phyloP scores from a whole-genome alignment of 345 rosid genomes.

The Abelmoschus esculentus region DNA sequence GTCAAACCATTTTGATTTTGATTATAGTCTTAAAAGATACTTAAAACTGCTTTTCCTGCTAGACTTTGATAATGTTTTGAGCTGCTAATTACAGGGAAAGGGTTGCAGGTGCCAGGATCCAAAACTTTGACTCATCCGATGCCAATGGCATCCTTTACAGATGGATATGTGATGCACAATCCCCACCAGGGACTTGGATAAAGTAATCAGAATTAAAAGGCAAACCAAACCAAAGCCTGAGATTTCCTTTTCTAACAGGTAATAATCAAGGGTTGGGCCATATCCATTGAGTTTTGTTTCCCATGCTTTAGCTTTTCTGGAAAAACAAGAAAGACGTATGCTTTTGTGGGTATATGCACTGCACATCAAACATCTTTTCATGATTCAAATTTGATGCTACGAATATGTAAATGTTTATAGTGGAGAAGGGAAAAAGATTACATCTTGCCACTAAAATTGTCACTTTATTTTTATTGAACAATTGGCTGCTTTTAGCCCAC shows the following conservation, averaged over 20 bases:
- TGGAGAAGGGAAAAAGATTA: neutral
- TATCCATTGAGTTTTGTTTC: slow-evolving; percentile 29
- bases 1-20: neutral
- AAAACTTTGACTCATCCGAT: neutral
- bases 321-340: neutral
- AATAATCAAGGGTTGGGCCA: slow-evolving; percentile 36
- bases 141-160: too few relatives aligned
- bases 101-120: neutral
- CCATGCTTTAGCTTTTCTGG: slow-evolving; percentile 1
- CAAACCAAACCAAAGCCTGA: neutral
- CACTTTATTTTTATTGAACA: neutral
- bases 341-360: neutral
- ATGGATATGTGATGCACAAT: neutral
- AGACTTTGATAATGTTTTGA: neutral
- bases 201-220: slow-evolving; percentile 5
- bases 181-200: slow-evolving; percentile 1
- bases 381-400: neutral
- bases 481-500: neutral
- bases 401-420: neutral
- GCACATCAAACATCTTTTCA: neutral
- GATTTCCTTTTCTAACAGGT: slow-evolving; percentile 2
- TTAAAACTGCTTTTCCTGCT: neutral
- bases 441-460: neutral
- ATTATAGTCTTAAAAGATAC: neutral
- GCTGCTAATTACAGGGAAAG: neutral